Base-by-base conservation (phyloP, 768 basidiomycete species). In the Trametes coccinea region DNA sequence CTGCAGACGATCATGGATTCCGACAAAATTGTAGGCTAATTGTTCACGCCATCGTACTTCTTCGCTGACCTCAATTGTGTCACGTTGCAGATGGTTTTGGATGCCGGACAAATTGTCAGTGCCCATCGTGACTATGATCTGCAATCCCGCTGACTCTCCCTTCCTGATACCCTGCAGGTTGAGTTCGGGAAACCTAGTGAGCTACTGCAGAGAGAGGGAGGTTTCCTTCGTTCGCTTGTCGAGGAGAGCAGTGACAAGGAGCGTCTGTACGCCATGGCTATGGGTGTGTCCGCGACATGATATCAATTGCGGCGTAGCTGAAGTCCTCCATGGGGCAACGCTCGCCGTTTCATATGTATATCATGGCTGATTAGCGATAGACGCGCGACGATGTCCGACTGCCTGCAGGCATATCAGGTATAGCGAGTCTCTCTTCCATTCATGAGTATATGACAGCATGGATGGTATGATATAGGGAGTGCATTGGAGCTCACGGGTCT, bases 1-100 rank as follows among this genome's bases (percentile, higher is more conserved):
- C 66, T 83, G 14, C 75, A 78, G 57, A 85, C 81, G 2, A 80
- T 86, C 60, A 83, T 83, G 74, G 84, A 84, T 51, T 80, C 82
- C 3, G 84, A 86, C 67, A 80, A 82, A 63, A 81, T 85, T 49
- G 75, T 84, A 61, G 49, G 67, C 62, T 27, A 2, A 33, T 11
- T 17, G 22, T 27, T 13, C n/a, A 10, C 13, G 39, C 39, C 22
- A 22, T 39, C 7, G 13, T 39, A 39, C 39, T 39, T 13, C 39
- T 7, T 22, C 5, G n/a, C 43, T 5, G 10, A 29, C n/a, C 27
- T 50, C 22, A 22, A 22, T 22, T 5, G 50, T 6, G 11, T 43
- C 29, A 22, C 22, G 30, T 27, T 45, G 22, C 46, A 78, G 79
- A 77, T 79, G 75, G 76, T 79, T 14, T 72, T 79, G 6, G 79